A percentile compares a stretch with the other conserved stretches of the same genome.
These are phyloP conservation scores for Pythium rishiriense DNA, from an alignment of 352 stramenopile species.

Conservation along the genomic window DNA sequence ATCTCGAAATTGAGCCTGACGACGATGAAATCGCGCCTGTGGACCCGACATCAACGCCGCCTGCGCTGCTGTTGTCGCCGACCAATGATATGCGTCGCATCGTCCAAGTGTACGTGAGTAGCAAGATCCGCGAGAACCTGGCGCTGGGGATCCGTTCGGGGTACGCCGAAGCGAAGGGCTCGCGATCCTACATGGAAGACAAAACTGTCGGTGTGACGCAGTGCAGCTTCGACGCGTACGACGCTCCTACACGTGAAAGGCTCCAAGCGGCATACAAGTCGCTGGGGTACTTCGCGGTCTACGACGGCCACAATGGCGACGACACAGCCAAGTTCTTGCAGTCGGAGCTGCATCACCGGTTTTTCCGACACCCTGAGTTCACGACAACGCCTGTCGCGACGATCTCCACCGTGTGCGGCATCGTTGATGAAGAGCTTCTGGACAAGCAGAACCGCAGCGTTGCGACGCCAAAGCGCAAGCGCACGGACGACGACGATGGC, in stretches of 20 bases:
- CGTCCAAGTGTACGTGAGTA: constrained; percentile 88
- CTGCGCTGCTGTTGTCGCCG: constrained; percentile 27
- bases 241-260: constrained; percentile 8
- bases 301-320: constrained; percentile 88
- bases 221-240: constrained; percentile 48
- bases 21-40: constrained; percentile 68
- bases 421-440: constrained; percentile 75
- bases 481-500: constrained; percentile 31
- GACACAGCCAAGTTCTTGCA: constrained; percentile 78
- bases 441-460: constrained; percentile 75
- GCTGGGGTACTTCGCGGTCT: constrained; percentile 83
- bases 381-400: constrained; percentile 45
- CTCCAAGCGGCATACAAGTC: constrained; percentile 44
- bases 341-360: constrained; percentile 74
- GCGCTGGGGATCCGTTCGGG: constrained; percentile 68
- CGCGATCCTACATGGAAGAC: constrained; percentile 89
- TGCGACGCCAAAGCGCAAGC: constrained; percentile 58
- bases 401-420: constrained; percentile 60
- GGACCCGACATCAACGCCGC: constrained; percentile 27
- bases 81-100: constrained; percentile 39
- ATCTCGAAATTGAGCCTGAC: constrained; percentile 51
- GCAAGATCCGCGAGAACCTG: constrained; percentile 84
- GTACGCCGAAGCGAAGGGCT: constrained; percentile 84
- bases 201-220: constrained; percentile 55
- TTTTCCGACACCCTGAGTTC: constrained; percentile 65